These are phyloP conservation scores for Tagetes patula DNA, from an alignment of 129 eudicot genomes.

Conservation along the genomic window DNA sequence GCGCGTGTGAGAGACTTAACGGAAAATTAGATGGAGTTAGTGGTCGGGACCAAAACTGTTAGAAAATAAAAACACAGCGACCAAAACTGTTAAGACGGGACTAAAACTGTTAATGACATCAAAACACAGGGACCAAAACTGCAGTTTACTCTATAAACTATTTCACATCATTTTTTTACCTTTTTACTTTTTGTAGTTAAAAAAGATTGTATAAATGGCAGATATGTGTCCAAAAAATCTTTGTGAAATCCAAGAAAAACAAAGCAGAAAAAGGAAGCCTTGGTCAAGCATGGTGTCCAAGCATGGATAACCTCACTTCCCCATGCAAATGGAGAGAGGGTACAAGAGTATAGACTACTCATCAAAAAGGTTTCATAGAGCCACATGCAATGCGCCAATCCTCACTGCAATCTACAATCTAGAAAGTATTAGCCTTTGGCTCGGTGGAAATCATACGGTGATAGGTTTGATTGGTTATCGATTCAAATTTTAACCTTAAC, in stretches of 20 bases:
- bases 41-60: too few relatives aligned
- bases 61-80: too few relatives aligned
- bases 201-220: constrained; percentile 5
- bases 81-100: too few relatives aligned
- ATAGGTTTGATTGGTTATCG: too few relatives aligned
- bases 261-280: constrained; percentile 5
- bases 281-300: constrained; percentile 14
- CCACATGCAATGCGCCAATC: constrained; percentile 2
- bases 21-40: too few relatives aligned
- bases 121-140: too few relatives aligned
- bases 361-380: background rate
- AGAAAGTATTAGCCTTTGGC: too few relatives aligned
- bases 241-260: constrained; percentile 10
- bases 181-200: background rate
- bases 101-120: too few relatives aligned
- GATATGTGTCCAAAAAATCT: background rate
- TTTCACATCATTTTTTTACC: background rate
- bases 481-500: too few relatives aligned
- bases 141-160: too few relatives aligned
- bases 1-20: too few relatives aligned
- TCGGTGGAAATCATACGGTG: too few relatives aligned
- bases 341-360: background rate
- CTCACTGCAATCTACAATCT: background rate
- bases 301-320: constrained; percentile 13
- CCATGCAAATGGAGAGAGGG: constrained; percentile 4